These are phyloP conservation scores for Neocucurbitaria cava DNA, from an alignment of 2,329 filamentous ascomycete genomes.

Conservation along the genomic window DNA sequence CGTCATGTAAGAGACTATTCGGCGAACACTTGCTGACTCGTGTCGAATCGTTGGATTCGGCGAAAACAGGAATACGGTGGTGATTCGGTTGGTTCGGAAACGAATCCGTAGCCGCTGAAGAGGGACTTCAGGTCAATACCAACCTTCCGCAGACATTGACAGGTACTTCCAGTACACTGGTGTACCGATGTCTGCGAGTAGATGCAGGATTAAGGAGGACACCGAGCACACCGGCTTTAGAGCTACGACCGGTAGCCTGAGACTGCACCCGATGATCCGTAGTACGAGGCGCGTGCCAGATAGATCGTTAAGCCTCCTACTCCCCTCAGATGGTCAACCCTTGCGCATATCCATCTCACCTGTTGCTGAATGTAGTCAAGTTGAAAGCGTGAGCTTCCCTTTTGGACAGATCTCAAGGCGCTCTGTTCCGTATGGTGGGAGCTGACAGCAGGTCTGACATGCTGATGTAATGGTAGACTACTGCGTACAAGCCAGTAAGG, in stretches of 20 bases:
- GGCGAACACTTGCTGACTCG: background rate
- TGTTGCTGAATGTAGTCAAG: background rate
- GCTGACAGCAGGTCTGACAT: conserved; percentile 5
- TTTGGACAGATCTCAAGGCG: background rate
- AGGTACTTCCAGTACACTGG: background rate
- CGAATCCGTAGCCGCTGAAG: no score
- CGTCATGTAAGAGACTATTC: background rate
- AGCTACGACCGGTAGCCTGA: background rate
- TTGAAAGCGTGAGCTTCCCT: background rate
- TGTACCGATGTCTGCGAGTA: background rate
- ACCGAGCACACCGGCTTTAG: background rate
- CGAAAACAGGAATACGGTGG: no score
- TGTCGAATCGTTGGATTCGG: background rate
- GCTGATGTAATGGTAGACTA: background rate
- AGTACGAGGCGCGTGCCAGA: background rate
- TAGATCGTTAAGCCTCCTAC: background rate
- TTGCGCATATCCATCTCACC: background rate
- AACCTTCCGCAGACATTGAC: no score
- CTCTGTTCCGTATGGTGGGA: background rate
- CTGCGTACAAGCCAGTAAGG: background rate
- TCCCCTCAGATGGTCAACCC: background rate
- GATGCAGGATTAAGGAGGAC: background rate
- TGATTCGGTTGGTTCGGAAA: background rate
- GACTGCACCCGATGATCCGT: background rate
- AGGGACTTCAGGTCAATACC: background rate